Base-by-base conservation (phyloP, 257 asterid species). In the Dorcoceras hygrometricum region DNA sequence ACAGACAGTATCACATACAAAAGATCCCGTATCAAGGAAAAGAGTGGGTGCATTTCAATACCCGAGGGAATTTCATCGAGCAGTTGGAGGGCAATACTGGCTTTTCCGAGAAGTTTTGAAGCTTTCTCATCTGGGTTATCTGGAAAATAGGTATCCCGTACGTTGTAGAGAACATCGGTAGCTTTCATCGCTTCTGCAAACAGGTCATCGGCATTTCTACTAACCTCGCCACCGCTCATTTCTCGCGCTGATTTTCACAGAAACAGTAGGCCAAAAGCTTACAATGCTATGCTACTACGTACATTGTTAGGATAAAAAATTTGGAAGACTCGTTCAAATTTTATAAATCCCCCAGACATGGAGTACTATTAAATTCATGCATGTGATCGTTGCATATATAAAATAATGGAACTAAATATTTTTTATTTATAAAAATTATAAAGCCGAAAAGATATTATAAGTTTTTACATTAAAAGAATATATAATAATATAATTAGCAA, bases 41-140 rank as follows among this genome's bases (percentile, higher is more conserved):
- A 67, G 19, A n/a, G 36, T 25, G 27, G 5, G 18, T 18, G 54
- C 54, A 28, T 51, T 54, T 57, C 20, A 39, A 56, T 31, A 50
- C 98, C 97, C 34, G 68, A 78, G 46, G 98, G 97, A 32, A 89
- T 82, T 62, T 76, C 63, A 60, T 88, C 93, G 80, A 86, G 89
- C 71, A 79, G 10, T 61, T 82, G 81, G 69, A 82, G 85, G 56
- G 87, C 80, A 62, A 76, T 61, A 75, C 73, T 79, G 20, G 91
- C 82, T 56, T 80, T 78, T 3, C 75, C 54, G 18, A 63, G 58
- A 68, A 89, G 83, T 66, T 77, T 81, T 57, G 86, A 75, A 75
- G 78, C 22, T 76, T 84, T 84, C 8, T 84, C 88, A 73, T 80
- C 81, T 48, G 89, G 80, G 78, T 74, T 80, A 27, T 76, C 68